phyloP scores from a whole-genome alignment of 2,329 filamentous ascomycete species.

The Ilyonectria sp. region DNA sequence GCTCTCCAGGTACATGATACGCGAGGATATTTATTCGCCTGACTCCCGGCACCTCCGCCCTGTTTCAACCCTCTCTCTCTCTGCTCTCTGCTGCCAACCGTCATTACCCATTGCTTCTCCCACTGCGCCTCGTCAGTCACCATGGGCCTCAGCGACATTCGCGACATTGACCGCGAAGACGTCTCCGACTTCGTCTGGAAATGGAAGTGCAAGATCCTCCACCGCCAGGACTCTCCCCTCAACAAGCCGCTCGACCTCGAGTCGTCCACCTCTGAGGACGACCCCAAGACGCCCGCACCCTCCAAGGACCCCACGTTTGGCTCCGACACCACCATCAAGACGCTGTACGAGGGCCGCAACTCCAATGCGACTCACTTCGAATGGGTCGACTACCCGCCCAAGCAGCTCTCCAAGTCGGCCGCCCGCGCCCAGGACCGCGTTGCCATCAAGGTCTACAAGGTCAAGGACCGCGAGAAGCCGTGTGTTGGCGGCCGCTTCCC shows the following conservation, averaged over 20 bases:
- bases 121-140: not conserved
- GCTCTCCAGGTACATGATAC: not conserved
- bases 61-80: not conserved
- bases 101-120: constrained; percentile 1
- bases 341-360: constrained; percentile 56
- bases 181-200: constrained; percentile 51
- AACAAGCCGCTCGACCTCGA: constrained; percentile 38
- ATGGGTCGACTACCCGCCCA: constrained; percentile 60
- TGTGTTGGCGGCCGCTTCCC: constrained; percentile 56
- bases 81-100: not conserved
- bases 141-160: constrained; percentile 32
- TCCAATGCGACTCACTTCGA: constrained; percentile 45
- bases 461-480: constrained; percentile 60
- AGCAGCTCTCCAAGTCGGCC: constrained; percentile 57
- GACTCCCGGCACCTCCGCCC: not conserved
- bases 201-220: constrained; percentile 51
- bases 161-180: constrained; percentile 37
- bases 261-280: constrained; percentile 33
- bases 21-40: not conserved
- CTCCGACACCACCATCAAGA: constrained; percentile 53
- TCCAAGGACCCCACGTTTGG: constrained; percentile 49
- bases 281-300: constrained; percentile 19
- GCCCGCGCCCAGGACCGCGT: constrained; percentile 55
- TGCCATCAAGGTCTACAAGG: constrained; percentile 63
- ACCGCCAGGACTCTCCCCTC: constrained; percentile 37